A percentile compares a stretch with the other conserved stretches of the same genome.
Conservation (phyloP, 495 filamentous ascomycete genomes). For the Poronia punctata region DNA sequence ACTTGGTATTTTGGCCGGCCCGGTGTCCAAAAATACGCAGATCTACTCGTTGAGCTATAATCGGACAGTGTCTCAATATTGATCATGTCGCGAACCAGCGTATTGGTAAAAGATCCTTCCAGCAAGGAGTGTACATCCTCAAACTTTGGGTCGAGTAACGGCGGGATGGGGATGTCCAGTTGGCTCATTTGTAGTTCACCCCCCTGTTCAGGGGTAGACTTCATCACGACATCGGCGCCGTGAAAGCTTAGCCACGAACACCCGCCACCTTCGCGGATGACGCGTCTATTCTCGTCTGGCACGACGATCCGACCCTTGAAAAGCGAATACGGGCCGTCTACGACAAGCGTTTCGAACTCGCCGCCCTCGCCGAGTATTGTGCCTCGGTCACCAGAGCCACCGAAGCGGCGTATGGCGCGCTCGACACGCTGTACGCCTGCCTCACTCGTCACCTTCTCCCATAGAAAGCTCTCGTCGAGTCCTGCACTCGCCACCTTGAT, state of each 20-base stretch:
- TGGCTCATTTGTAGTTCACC: constrained; percentile 4
- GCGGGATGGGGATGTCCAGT: constrained; percentile 36
- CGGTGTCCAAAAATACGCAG: neutral
- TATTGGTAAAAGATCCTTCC: neutral
- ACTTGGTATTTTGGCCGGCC: constrained; percentile 1
- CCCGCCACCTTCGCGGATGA: constrained; percentile 63
- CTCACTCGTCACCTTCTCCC: constrained; percentile 65
- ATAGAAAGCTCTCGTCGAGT: constrained; percentile 71
- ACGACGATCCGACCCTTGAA: constrained; percentile 69
- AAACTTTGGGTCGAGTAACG: constrained; percentile 43
- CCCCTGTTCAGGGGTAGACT: constrained; percentile 25
- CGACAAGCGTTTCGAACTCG: constrained; percentile 89
- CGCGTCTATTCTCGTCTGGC: constrained; percentile 40
- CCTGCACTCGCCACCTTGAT: constrained; percentile 93
- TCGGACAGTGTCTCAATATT: neutral
- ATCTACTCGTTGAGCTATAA: neutral
- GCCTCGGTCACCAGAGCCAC: constrained; percentile 45
- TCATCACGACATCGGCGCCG: constrained; percentile 50
- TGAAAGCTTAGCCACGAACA: constrained; percentile 56
- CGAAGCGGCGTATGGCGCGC: constrained; percentile 63
- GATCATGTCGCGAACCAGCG: no score
- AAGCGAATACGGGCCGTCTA: constrained; percentile 66
- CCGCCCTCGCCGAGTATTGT: constrained; percentile 87
- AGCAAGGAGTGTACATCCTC: constrained; percentile 8
- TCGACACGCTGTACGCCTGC: constrained; percentile 47